Evolutionary conservation across 2,329 filamentous ascomycete species (phyloP).

Genomic region (Exophiala xenobiotica): DNA sequence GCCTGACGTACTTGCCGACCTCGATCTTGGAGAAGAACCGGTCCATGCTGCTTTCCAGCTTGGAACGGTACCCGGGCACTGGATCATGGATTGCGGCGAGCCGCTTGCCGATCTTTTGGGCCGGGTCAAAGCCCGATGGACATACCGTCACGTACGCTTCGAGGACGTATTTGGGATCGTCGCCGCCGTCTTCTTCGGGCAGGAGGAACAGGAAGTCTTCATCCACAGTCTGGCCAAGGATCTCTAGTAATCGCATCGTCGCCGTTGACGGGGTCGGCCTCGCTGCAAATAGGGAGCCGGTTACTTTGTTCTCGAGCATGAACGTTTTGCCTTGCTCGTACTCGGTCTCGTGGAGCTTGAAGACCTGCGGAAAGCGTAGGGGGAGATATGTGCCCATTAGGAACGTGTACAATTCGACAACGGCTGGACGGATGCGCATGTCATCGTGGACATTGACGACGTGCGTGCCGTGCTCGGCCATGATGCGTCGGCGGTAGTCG

Average conservation of each 20-base stretch:
- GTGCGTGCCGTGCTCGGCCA: slow-evolving; percentile 45
- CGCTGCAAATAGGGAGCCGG: slow-evolving; percentile 43
- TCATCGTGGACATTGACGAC: slow-evolving; percentile 44
- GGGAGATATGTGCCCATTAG: slow-evolving; percentile 57
- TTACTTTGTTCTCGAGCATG: slow-evolving; percentile 49
- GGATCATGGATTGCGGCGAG: slow-evolving; percentile 59
- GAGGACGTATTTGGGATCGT: slow-evolving; percentile 50
- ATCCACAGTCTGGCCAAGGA: slow-evolving; percentile 55
- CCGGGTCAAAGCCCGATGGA: slow-evolving; percentile 58
- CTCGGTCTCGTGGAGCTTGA: slow-evolving; percentile 38
- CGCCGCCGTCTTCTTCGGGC: slow-evolving; percentile 36
- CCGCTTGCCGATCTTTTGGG: slow-evolving; percentile 53
- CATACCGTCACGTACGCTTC: slow-evolving; percentile 58
- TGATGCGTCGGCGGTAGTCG: slow-evolving; percentile 48
- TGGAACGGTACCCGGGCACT: slow-evolving; percentile 57
- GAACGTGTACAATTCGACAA: slow-evolving; percentile 59
- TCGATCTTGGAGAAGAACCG: slow-evolving; percentile 58
- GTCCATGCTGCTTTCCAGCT: slow-evolving; percentile 61
- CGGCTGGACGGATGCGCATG: slow-evolving; percentile 44
- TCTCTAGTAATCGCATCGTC: slow-evolving; percentile 45
- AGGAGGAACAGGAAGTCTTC: slow-evolving; percentile 61
- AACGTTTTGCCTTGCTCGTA: slow-evolving; percentile 32
- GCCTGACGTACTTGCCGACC: slow-evolving; percentile 54
- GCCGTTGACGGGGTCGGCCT: slow-evolving; percentile 33
- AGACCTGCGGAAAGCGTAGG: slow-evolving; percentile 56